These are phyloP conservation scores for Sporothrix luriei DNA, from an alignment of 2,329 filamentous ascomycete species.

Conservation along the genomic window DNA sequence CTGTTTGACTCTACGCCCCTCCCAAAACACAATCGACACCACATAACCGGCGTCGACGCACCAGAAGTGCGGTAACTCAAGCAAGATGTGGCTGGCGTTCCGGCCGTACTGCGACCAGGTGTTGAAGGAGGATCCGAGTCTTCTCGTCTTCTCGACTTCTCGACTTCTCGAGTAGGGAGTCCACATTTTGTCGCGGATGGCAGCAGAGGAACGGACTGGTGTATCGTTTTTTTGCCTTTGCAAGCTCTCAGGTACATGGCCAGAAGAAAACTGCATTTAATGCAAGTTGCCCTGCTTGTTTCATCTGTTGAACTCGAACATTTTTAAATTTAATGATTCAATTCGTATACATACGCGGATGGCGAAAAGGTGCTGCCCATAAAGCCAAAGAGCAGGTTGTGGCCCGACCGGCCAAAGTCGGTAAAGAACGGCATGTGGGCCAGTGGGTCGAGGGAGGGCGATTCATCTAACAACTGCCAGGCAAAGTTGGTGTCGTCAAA, in stretches of 20 bases:
- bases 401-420: slow-evolving; percentile 30
- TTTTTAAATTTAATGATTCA: background rate
- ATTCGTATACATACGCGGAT: slow-evolving; percentile 13
- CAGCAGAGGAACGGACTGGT: too few relatives aligned
- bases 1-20: too few relatives aligned
- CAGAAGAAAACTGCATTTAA: background rate
- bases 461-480: slow-evolving; percentile 27
- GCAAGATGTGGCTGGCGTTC: too few relatives aligned
- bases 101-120: too few relatives aligned
- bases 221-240: too few relatives aligned
- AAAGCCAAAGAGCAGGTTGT: slow-evolving; percentile 33
- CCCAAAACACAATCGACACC: too few relatives aligned
- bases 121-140: too few relatives aligned
- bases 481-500: slow-evolving; percentile 24
- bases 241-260: background rate
- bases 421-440: slow-evolving; percentile 28
- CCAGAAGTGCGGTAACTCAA: too few relatives aligned
- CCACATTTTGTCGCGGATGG: background rate
- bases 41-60: too few relatives aligned
- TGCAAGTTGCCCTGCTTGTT: background rate
- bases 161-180: too few relatives aligned
- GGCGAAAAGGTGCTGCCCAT: slow-evolving; percentile 30
- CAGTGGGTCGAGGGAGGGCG: slow-evolving; percentile 26
- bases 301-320: background rate
- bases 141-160: too few relatives aligned